A percentile compares a stretch with the other conserved stretches of the same genome.
Evolutionary conservation across 1,284 basidiomycete species (phyloP).

Genomic region (Pulchroboletus neoregius): DNA sequence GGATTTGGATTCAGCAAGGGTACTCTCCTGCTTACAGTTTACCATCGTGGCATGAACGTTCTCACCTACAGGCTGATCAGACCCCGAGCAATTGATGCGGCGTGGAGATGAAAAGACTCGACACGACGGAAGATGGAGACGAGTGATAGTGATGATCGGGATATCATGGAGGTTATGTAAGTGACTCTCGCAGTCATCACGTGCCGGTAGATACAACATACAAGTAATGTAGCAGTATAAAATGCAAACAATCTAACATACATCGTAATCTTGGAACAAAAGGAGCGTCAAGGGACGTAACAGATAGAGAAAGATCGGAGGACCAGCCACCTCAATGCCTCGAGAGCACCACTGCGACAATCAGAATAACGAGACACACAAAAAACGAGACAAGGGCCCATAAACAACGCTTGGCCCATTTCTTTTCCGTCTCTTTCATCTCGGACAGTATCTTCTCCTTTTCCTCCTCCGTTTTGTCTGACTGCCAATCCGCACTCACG

Average conservation of each 20-base stretch:
- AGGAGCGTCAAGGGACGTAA: slow-evolving; percentile 6
- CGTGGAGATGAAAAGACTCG: too few relatives aligned
- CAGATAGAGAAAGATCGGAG: background rate
- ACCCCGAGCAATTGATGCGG: too few relatives aligned
- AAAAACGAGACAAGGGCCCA: slow-evolving; percentile 30
- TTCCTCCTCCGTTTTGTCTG: slow-evolving; percentile 37
- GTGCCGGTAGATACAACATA: background rate
- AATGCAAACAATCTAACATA: background rate
- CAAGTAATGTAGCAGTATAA: background rate
- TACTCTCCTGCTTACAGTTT: slow-evolving; percentile 24
- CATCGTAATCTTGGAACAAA: background rate
- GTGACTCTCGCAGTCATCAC: too few relatives aligned
- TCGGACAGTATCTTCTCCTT: slow-evolving; percentile 33
- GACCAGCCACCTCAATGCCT: slow-evolving; percentile 21
- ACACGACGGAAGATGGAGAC: too few relatives aligned
- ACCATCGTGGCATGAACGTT: slow-evolving; percentile 20
- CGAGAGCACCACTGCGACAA: slow-evolving; percentile 23
- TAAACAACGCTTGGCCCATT: slow-evolving; percentile 43
- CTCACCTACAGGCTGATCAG: too few relatives aligned
- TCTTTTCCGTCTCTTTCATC: slow-evolving; percentile 37
- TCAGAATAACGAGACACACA: slow-evolving; percentile 22
- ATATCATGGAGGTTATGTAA: too few relatives aligned
- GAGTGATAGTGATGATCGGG: too few relatives aligned
- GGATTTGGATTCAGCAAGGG: background rate
- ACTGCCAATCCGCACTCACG: slow-evolving; percentile 38